Evolutionary conservation across 345 rosid genomes (phyloP).

Genomic region (Murraya paniculata): DNA sequence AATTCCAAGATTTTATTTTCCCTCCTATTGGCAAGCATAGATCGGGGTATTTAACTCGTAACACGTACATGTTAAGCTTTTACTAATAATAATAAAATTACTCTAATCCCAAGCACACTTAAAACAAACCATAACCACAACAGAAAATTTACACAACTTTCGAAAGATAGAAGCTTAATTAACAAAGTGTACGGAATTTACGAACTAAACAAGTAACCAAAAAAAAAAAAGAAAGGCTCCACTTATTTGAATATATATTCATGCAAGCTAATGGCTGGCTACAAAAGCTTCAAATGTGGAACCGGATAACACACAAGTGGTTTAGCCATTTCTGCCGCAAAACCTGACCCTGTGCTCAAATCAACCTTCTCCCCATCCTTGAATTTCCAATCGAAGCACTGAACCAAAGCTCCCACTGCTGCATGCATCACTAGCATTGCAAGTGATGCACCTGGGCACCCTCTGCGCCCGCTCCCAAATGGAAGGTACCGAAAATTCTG

Average conservation of each 20-base stretch:
- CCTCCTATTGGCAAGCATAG: too few relatives aligned
- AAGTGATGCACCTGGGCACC: constrained; percentile 52
- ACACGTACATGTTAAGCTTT: too few relatives aligned
- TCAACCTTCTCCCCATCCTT: constrained; percentile 29
- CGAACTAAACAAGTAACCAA: neutral
- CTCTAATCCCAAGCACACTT: too few relatives aligned
- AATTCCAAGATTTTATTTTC: too few relatives aligned
- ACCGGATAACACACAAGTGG: constrained; percentile 35
- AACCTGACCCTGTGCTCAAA: constrained; percentile 32
- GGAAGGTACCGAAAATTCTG: constrained; percentile 58
- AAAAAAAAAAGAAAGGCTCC: neutral
- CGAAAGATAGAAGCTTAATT: neutral
- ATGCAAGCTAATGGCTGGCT: neutral
- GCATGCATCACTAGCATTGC: constrained; percentile 54
- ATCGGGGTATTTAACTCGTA: too few relatives aligned
- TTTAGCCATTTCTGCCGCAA: constrained; percentile 35
- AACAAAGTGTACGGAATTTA: neutral
- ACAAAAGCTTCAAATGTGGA: constrained; percentile 4
- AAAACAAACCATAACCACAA: neutral
- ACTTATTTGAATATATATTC: neutral
- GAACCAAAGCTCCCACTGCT: constrained; percentile 36
- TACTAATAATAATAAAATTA: too few relatives aligned
- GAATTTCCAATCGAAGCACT: constrained; percentile 40
- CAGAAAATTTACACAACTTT: neutral
- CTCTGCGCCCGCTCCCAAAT: constrained; percentile 60